Percentiles rank a stretch among this genome's conserved stretches.
Conservation (phyloP, 345 rosid genomes). For the Rubroshorea leprosula region DNA sequence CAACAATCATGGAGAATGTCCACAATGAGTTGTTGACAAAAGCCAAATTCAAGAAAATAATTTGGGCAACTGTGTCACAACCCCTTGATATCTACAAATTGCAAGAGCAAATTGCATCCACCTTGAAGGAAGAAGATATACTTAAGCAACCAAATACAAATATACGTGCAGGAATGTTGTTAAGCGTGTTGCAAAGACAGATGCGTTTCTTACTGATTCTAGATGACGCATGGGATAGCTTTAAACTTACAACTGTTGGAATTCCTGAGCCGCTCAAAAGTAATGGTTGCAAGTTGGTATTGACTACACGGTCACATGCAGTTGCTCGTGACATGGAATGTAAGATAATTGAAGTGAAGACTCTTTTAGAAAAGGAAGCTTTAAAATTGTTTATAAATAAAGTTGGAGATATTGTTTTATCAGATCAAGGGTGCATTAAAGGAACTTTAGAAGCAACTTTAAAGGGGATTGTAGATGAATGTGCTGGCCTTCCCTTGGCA, state of each 20-base stretch:
- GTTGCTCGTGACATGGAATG: slow-evolving; percentile 8
- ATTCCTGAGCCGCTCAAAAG: background rate
- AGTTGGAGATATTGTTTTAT: too few relatives aligned
- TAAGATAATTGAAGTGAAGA: slow-evolving; percentile 1
- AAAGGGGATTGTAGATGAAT: too few relatives aligned
- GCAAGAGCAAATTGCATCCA: background rate
- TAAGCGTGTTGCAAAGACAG: too few relatives aligned
- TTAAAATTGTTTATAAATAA: too few relatives aligned
- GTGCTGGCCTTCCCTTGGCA: too few relatives aligned
- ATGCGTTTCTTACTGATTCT: too few relatives aligned
- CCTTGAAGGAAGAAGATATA: background rate
- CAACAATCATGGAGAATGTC: background rate
- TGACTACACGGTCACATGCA: slow-evolving; percentile 12
- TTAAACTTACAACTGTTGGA: slow-evolving; percentile 9
- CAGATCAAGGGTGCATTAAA: too few relatives aligned
- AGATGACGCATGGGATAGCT: background rate
- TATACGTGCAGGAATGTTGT: background rate
- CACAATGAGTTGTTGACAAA: background rate
- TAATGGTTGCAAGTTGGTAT: slow-evolving; percentile 7
- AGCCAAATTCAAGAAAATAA: background rate
- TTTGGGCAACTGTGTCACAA: background rate
- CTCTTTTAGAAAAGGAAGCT: too few relatives aligned
- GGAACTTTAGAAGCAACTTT: too few relatives aligned
- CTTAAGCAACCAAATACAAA: too few relatives aligned
- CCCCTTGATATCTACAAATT: background rate